These are phyloP conservation scores for Dictyostelium brefeldianum DNA, from an alignment of 78 protist species.

Conservation along the genomic window DNA sequence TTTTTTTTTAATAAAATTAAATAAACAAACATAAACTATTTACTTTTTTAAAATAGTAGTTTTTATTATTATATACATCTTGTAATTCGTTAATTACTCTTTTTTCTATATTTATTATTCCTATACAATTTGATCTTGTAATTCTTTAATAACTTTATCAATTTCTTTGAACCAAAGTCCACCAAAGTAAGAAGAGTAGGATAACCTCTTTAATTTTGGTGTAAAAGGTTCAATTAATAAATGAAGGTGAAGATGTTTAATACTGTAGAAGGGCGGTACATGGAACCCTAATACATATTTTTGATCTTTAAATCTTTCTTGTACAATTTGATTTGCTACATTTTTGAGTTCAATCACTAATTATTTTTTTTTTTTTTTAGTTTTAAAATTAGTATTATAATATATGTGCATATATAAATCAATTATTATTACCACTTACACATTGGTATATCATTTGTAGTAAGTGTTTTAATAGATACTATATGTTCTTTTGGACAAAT, in stretches of 20 bases:
- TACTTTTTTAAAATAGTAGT: no score
- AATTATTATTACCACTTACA: no score
- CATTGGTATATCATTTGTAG: constrained; percentile 19
- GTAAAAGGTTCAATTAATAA: constrained; percentile 58
- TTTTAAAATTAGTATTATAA: no score
- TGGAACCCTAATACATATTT: constrained; percentile 8
- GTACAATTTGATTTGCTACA: constrained; percentile 6
- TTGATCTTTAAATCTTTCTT: neutral
- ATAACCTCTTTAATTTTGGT: constrained; percentile 13
- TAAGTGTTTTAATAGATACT: constrained; percentile 34
- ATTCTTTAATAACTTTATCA: neutral
- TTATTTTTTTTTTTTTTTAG: neutral
- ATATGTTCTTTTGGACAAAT: constrained; percentile 55
- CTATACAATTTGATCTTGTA: constrained; percentile 20
- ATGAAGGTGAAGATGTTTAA: constrained; percentile 51
- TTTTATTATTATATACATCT: no score
- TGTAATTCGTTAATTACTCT: no score
- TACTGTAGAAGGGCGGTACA: constrained; percentile 54
- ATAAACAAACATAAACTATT: no score
- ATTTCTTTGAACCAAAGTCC: constrained; percentile 48
- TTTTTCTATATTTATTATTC: neutral
- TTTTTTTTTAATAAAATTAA: no score
- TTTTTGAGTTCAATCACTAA: constrained; percentile 32
- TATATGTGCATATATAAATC: no score
- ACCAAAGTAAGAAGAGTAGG: constrained; percentile 34